A percentile compares a stretch with the other conserved stretches of the same genome.
These are phyloP conservation scores for Lithohypha guttulata DNA, from an alignment of 2,329 filamentous ascomycete genomes.

Conservation along the genomic window DNA sequence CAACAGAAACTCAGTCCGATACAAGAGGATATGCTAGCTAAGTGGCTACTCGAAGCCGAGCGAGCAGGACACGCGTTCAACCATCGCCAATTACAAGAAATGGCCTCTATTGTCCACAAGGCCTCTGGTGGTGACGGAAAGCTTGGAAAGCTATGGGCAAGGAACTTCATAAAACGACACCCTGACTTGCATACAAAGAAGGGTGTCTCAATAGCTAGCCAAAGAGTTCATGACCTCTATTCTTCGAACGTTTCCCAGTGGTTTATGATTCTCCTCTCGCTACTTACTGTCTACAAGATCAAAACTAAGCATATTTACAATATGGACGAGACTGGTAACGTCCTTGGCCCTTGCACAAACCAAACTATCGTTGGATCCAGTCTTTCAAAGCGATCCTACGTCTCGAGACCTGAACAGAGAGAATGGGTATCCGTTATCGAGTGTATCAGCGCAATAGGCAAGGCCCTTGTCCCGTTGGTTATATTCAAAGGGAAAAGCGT, in stretches of 20 bases:
- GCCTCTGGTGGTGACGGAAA: background rate
- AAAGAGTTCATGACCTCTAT: constrained; percentile 4
- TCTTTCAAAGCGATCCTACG: constrained; percentile 1
- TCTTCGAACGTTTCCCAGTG: background rate
- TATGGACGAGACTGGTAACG: constrained; percentile 15
- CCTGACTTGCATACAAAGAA: constrained; percentile 3
- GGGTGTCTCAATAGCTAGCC: background rate
- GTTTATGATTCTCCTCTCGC: background rate
- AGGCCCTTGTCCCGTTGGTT: constrained; percentile 12
- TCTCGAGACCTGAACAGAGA: constrained; percentile 13
- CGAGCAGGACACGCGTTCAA: constrained; percentile 1
- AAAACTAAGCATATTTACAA: constrained; percentile 17
- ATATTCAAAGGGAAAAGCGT: constrained; percentile 21
- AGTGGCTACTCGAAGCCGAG: constrained; percentile 3
- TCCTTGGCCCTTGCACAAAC: constrained; percentile 11
- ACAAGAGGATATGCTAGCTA: constrained; percentile 1
- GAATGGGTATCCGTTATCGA: constrained; percentile 18
- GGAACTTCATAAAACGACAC: constrained; percentile 2
- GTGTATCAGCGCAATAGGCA: constrained; percentile 14
- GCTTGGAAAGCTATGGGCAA: constrained; percentile 6
- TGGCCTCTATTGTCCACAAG: constrained; percentile 3
- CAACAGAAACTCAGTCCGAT: background rate
- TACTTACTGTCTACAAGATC: constrained; percentile 11
- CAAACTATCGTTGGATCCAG: constrained; percentile 10
- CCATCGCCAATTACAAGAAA: constrained; percentile 4